Conservation (phyloP, 169 alveolate genomes). For the Plasmodium ovale region DNA sequence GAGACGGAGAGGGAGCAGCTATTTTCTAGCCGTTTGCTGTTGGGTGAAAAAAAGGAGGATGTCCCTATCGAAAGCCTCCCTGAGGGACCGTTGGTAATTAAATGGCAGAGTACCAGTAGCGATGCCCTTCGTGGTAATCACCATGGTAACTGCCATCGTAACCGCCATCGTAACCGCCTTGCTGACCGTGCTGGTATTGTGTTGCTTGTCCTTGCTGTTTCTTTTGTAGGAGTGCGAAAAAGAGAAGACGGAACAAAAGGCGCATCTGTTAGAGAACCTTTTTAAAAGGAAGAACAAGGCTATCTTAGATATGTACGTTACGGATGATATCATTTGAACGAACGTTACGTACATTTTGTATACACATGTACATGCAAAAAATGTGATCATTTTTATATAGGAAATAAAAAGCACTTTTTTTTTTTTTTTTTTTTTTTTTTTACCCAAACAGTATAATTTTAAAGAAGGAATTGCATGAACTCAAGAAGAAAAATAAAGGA, state of each 20-base stretch:
- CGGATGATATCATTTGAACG: neutral
- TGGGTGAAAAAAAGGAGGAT: constrained; percentile 3
- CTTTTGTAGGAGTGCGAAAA: neutral
- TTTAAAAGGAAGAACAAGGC: constrained; percentile 47
- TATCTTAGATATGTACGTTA: constrained; percentile 38
- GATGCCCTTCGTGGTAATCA: too few species aligned
- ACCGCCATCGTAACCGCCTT: too few species aligned
- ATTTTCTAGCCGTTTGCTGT: neutral
- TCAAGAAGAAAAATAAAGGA: constrained; percentile 40
- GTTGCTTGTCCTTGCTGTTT: neutral
- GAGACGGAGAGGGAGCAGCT: constrained; percentile 55
- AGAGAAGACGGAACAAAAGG: constrained; percentile 3
- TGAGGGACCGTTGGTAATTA: too few species aligned
- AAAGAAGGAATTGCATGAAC: constrained; percentile 22
- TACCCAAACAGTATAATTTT: constrained; percentile 14
- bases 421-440: neutral
- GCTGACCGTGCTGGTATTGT: too few species aligned
- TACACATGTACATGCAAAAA: neutral
- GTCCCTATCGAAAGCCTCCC: neutral
- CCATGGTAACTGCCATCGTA: too few species aligned
- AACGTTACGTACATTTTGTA: neutral
- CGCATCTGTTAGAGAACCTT: constrained; percentile 24
- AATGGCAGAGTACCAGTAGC: too few species aligned
- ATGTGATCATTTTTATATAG: neutral
- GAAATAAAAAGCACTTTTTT: neutral